Evolutionary conservation across 2,329 filamentous ascomycete species (phyloP).

Genomic region (Fusarium gaditjirri): DNA sequence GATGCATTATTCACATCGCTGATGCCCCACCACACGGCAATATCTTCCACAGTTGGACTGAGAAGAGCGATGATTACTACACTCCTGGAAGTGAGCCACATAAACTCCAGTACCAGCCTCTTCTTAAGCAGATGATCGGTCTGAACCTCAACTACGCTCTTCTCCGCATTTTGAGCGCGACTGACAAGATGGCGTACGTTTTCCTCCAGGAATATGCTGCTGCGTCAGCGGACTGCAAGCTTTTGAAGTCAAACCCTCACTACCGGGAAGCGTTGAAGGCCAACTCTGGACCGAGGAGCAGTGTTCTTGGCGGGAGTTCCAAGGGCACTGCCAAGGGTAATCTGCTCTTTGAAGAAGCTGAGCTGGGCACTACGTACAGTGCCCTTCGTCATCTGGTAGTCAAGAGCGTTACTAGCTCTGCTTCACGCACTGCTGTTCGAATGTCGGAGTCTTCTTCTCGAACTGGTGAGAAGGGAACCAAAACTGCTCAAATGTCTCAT

Average conservation of each 20-base stretch:
- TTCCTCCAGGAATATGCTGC: constrained; percentile 18
- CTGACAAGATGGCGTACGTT: background rate
- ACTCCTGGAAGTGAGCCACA: constrained; percentile 9
- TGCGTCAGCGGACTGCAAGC: constrained; percentile 8
- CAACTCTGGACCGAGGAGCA: background rate
- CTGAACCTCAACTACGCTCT: constrained; percentile 26
- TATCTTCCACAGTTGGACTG: background rate
- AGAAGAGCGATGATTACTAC: constrained; percentile 2
- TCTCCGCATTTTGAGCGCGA: constrained; percentile 1
- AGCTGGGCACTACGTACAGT: constrained; percentile 10
- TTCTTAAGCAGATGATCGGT: constrained; percentile 21
- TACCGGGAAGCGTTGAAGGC: background rate
- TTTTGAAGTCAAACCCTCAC: background rate
- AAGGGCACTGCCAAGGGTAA: constrained; percentile 8
- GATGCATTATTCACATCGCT: constrained; percentile 37
- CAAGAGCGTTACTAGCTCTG: constrained; percentile 23
- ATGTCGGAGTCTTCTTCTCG: constrained; percentile 21
- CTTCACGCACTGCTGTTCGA: constrained; percentile 17
- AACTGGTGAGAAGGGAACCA: constrained; percentile 7
- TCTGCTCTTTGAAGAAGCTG: constrained; percentile 13
- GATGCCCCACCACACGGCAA: constrained; percentile 22
- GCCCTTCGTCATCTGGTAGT: constrained; percentile 14
- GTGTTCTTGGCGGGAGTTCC: background rate
- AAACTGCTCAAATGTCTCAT: background rate
- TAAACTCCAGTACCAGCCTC: constrained; percentile 1